These are phyloP conservation scores for Paxillus involutus DNA, from an alignment of 768 basidiomycete species.

Conservation along the genomic window DNA sequence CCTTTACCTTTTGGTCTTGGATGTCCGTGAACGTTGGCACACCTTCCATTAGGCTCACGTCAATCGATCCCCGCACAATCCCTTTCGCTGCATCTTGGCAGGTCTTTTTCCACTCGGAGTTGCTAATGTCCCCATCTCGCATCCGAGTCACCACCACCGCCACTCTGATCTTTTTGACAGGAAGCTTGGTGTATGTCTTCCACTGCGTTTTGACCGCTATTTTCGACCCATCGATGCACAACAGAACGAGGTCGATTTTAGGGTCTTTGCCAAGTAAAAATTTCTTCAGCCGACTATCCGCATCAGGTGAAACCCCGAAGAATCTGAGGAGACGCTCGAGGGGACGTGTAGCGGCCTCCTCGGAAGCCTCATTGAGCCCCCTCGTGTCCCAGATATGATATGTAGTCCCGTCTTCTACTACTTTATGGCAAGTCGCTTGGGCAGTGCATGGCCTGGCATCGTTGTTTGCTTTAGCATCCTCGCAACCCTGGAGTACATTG, in stretches of 20 bases:
- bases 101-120: slow-evolving; percentile 15
- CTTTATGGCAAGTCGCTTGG: not conserved
- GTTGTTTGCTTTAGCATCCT: slow-evolving; percentile 14
- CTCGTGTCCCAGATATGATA: slow-evolving; percentile 27
- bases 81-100: slow-evolving; percentile 8
- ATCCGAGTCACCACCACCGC: slow-evolving; percentile 19
- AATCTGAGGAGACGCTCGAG: slow-evolving; percentile 4
- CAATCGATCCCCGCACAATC: slow-evolving; percentile 13
- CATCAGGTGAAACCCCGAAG: slow-evolving; percentile 5
- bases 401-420: slow-evolving; percentile 3
- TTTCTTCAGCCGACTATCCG: slow-evolving; percentile 16
- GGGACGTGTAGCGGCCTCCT: not conserved
- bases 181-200: slow-evolving; percentile 20
- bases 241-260: slow-evolving; percentile 16
- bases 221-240: slow-evolving; percentile 22
- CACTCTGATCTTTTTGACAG: slow-evolving; percentile 3
- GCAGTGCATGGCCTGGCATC: slow-evolving; percentile 22
- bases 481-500: slow-evolving; percentile 19
- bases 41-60: slow-evolving; percentile 13
- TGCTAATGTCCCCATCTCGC: slow-evolving; percentile 4
- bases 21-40: slow-evolving; percentile 14
- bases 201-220: slow-evolving; percentile 13
- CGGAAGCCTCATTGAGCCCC: slow-evolving; percentile 21
- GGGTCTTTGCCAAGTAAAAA: slow-evolving; percentile 14
- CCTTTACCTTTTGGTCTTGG: slow-evolving; percentile 12